Evolutionary conservation across 2,329 filamentous ascomycete species (phyloP), one percentile per base, ranked within the genome.

Genomic region (Verticillium albo-atrum): DNA sequence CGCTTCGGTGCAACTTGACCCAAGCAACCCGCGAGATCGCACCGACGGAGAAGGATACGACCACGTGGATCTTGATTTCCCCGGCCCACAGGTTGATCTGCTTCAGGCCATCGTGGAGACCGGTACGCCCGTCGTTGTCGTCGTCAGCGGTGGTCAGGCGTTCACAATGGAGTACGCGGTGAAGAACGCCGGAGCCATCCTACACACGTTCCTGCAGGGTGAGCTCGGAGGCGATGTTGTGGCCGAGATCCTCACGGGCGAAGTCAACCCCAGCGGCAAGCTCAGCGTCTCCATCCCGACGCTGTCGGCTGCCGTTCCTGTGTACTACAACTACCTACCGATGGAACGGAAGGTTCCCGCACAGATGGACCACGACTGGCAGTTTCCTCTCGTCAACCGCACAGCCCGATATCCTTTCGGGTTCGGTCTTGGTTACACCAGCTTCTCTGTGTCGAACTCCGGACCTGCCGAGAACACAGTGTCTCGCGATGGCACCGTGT

Each of bases 301-400:
- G 74, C 5, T 14, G 4, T 86, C 54, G 84, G 5, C 15, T 14
- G 35, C 57, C 5, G 5, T 30, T 4, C 28, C 28, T 9, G 80
- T 89, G 58, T 87, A 89, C 68, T 89, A 90, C 71, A 82, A 88
- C 30, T 81, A 88, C 68, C 88, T 90, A 70, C 78, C 77, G 81
- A 85, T 64, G 87, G 89, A 71, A 81, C 80, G 58, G 71, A 85
- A 35, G 77, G 81, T 61, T 84, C 89, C 62, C 76, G 77, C 0
- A 83, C 85, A 0, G 61, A 79, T 79, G 9, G 74, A 84, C 34
- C 84, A 79, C 65, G 75, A 85, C 3, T 86, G 85, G 63, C 66
- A 68, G 20, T 68, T 63, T 57, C 70, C 70, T 5, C 28, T 5
- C 5, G 9, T 30, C 5, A 30, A 30, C 28, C 28, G 28, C 28